Evolutionary conservation across 2,329 filamentous ascomycete species (phyloP), one percentile per base, ranked within the genome.

Genomic region (Phaeosphaeriaceae sp.): DNA sequence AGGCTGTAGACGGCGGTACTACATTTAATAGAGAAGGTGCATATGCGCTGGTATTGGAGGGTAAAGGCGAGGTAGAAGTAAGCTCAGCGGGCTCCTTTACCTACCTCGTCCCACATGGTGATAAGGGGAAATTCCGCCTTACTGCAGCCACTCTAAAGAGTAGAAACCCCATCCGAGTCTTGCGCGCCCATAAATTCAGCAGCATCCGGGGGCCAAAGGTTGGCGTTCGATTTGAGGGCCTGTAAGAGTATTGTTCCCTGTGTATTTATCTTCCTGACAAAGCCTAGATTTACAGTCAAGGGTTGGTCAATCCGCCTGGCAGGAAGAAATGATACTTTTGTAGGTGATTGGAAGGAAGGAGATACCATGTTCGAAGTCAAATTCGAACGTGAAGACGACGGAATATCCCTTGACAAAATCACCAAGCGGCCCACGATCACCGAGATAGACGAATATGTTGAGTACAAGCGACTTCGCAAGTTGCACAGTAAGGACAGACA

Each of bases 181-280:
- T 81, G 45, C 70, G 78, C 29, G 74, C 71, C 39, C 77, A 81
- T 52, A 71, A 66, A 7, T 60, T 78, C 46, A 71, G 68, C 28
- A 77, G 75, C 46, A 67, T 77, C 23, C 79, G 74, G 73, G 71
- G 74, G 9, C 78, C 78, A 2, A 73, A 73, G 50, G 76, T 75
- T 40, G 78, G 78, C 0, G 59, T 80, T 6, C 60, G 78, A 61
- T 81, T 80, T 50, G 78, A 80, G 41, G 78, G 78, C 39, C 50
- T 80, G 76, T 79, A 48, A 64, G 76, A 70, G 7, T 11, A 26
- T 26, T 6, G 23, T 9, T 26, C 23, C 6, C 23, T 26, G 39
- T 3, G 11, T 5, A n/a, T 13, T 9, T 13, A 9, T 1, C 29
- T 23, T 12, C 37, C 3, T 55, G 6, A 57, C 5, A 11, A 4